A percentile compares a stretch with the other conserved stretches of the same genome.
phyloP scores from a whole-genome alignment of 345 rosid genomes.

The Salix dunnii region DNA sequence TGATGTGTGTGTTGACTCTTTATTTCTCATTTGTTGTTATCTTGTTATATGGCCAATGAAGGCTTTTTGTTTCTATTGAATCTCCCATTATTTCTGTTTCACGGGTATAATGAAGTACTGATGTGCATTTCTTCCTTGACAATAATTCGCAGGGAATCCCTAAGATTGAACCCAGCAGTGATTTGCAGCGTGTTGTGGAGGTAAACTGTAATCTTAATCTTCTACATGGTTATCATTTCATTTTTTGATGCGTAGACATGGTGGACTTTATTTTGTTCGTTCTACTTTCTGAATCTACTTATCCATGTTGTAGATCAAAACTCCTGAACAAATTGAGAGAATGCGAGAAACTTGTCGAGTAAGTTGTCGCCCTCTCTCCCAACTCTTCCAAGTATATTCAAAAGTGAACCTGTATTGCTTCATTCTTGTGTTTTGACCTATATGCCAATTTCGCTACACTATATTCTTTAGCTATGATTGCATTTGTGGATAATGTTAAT shows the following conservation, averaged over 20 bases:
- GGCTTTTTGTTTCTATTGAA: background rate
- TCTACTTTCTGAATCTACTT: background rate
- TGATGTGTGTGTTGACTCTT: background rate
- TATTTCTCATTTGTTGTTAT: background rate
- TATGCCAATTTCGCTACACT: background rate
- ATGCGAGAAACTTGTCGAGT: conserved; percentile 91
- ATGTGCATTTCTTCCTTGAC: background rate
- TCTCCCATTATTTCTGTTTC: background rate
- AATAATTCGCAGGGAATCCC: conserved; percentile 63
- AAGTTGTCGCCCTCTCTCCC: conserved; percentile 24
- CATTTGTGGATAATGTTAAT: too few species aligned
- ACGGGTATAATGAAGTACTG: background rate
- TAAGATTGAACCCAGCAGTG: conserved; percentile 81
- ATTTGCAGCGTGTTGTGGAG: conserved; percentile 83
- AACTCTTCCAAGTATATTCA: background rate
- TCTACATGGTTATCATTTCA: background rate
- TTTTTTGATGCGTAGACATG: background rate
- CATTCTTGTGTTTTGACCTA: background rate
- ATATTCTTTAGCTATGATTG: background rate
- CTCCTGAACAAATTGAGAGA: conserved; percentile 71
- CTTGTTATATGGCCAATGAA: background rate
- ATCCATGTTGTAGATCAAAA: conserved; percentile 63
- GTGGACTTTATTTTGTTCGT: background rate
- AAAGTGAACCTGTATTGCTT: background rate
- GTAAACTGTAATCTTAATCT: conserved; percentile 27